Percentiles rank a stretch among this genome's conserved stretches.
Evolutionary conservation across 108 stramenopile genomes (phyloP).

Genomic region (Conticribra guillardii): DNA sequence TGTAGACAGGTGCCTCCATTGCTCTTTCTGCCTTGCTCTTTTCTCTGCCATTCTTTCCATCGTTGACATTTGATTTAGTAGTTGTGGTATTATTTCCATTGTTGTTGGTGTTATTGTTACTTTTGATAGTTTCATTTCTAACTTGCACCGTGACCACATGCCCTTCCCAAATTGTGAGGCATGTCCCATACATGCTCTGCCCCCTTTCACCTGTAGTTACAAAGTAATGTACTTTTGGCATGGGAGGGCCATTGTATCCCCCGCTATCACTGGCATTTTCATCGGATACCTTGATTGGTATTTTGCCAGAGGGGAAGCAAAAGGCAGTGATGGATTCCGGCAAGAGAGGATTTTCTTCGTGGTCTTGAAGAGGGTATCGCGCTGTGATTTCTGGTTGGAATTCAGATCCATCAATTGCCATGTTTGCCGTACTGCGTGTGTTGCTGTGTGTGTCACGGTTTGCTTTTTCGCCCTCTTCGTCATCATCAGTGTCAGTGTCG

Average conservation of each 20-base stretch:
- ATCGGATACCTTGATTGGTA: conserved; percentile 55
- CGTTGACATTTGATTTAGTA: conserved; percentile 27
- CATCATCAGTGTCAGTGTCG: background rate
- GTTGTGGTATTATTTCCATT: no score
- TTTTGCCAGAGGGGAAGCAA: conserved; percentile 74
- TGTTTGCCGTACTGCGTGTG: no score
- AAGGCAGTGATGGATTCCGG: conserved; percentile 73
- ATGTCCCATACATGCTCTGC: conserved; percentile 79
- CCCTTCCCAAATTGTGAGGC: conserved; percentile 76
- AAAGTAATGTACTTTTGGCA: conserved; percentile 90
- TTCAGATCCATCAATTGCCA: conserved; percentile 40
- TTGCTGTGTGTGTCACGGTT: no score
- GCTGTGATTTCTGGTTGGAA: conserved; percentile 74
- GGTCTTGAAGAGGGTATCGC: conserved; percentile 71
- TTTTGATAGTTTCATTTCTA: no score
- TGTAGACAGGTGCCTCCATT: conserved; percentile 24
- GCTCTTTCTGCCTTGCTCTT: conserved; percentile 28
- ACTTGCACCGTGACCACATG: conserved; percentile 33
- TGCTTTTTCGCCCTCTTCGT: no score
- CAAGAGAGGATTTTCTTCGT: conserved; percentile 76
- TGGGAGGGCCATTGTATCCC: conserved; percentile 8
- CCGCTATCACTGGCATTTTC: conserved; percentile 6
- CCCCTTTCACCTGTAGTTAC: conserved; percentile 80
- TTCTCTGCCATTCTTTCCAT: background rate
- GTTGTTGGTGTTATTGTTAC: no score